Evolutionary conservation across 345 rosid species (phyloP), one percentile per base, ranked within the genome.

Genomic region (Hevea brasiliensis): DNA sequence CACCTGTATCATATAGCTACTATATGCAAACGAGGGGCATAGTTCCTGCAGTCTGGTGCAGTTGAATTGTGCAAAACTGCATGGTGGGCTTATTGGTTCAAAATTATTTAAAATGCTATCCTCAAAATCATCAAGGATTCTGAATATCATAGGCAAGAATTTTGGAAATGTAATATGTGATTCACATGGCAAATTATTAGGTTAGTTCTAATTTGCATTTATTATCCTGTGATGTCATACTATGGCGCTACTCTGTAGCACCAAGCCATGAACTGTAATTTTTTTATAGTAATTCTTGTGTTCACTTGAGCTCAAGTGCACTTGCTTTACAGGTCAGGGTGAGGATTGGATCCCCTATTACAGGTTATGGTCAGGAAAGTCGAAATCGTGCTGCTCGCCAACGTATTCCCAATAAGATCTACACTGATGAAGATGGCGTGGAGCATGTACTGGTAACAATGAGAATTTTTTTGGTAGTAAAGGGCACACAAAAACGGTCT

Each of bases 311-410:
- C n/a, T n/a, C n/a, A n/a, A 70, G 72, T 45, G 18, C 65, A 60
- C 65, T 58, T 81, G 60, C 64, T 71, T 63, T 67, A 9, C 85
- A 94, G 99, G 97, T 95, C 29, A 85, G 94, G 81, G 90, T 91
- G 74, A 87, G 99, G 86, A 92, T 95, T 80, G 99, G 99, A 81
- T 85, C 94, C 20, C 99, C 99, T 20, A 89, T 95, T 74, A 95
- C 89, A 21, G 99, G 99, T 51, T 95, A 91, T 80, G 99, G 98
- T 73, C 98, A 92, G 74, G 99, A 95, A 84, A 89, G 89, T 58
- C 87, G 97, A 80, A 95, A 95, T 77, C 92, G 99, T 41, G 97
- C 93, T 68, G 98, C 98, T 54, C 97, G 99, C 57, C 99, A 95
- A 77, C 92, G 91, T 41, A 92, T 95, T 71, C 96, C 97, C 4